Base-by-base conservation (phyloP, 768 basidiomycete genomes). In the Collybia mongolica region DNA sequence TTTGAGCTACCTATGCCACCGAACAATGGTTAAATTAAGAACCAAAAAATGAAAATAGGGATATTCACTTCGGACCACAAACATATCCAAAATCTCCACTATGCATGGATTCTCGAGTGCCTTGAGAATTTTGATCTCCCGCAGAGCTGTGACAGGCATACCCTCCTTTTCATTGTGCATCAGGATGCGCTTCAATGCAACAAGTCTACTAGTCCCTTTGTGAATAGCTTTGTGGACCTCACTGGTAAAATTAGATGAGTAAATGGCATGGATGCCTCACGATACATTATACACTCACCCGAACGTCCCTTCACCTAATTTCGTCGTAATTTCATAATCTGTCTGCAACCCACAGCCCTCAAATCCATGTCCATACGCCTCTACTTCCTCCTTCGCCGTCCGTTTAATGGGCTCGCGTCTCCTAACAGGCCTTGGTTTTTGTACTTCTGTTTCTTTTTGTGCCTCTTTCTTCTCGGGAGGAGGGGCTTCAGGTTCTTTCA, bases 121-220 rank as follows among this genome's bases (percentile, higher is more conserved):
- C 66, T 98, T 98, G 54, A 99, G 74, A 50, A 98, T 93, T 65
- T 95, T 95, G 70, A 98, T 98, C 71, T 99, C 97, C 9, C 97
- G 86, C 7, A 98, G 74, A 8, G 97, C 95, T 6, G 97, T 98
- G 18, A 98, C 91, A 1, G 96, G 93, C 79, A 98, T 93, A 48
- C 96, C 96, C 67, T 97, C 96, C 59, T 91, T 90, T 68, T 95
- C 92, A 62, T 95, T 93, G 65, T 97, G 95, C 83, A 97, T 93
- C 48, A 98, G 75, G 57, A 98, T 95, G 45, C 94, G 85, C 68
- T 98, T 98, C 43, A 98, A 72, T 6, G 96, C 96, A 9, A 98
- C 93, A 0, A 75, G 66, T 9, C 68, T 73, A 1, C 82, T 79
- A 0, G 82, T 84, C 2, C 71, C 59, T 12, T 76, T 78, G 54